These are phyloP conservation scores for Serendipita sp. DNA, from an alignment of 768 basidiomycete genomes.

Conservation along the genomic window DNA sequence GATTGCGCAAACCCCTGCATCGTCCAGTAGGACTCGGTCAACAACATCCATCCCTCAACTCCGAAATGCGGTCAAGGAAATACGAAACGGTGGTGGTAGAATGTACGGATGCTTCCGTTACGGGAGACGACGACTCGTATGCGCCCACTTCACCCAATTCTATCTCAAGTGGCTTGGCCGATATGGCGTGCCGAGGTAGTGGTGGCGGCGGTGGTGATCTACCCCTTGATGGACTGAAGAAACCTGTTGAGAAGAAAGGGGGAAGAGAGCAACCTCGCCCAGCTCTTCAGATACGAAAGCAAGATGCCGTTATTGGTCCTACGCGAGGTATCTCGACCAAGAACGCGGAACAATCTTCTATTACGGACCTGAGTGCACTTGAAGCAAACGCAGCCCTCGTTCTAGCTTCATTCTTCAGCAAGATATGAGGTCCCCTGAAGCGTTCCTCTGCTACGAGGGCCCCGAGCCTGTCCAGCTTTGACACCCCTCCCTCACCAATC, in stretches of 20 bases:
- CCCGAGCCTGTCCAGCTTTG: too few relatives aligned
- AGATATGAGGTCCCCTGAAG: too few relatives aligned
- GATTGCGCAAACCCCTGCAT: background rate
- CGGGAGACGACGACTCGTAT: background rate
- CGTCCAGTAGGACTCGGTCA: background rate
- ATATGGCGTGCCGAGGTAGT: background rate
- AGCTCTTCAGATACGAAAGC: too few relatives aligned
- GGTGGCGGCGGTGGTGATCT: background rate
- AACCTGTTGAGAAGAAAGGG: too few relatives aligned
- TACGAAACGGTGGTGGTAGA: background rate
- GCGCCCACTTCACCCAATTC: background rate
- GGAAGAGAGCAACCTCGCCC: too few relatives aligned
- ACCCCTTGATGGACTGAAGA: too few relatives aligned
- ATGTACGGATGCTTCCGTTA: background rate
- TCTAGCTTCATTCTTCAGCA: background rate
- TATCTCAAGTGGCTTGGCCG: background rate
- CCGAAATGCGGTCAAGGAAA: background rate
- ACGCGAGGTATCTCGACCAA: too few relatives aligned
- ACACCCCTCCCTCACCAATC: too few relatives aligned
- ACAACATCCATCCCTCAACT: background rate
- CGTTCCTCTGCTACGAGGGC: too few relatives aligned
- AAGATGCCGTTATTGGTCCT: too few relatives aligned
- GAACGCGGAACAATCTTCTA: too few relatives aligned
- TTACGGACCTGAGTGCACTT: background rate
- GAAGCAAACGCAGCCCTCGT: constrained; percentile 1